Percentiles rank a stretch among this genome's conserved stretches.
phyloP scores from a whole-genome alignment of 1,139 yeast genomes.

The Pichia kudriavzevii region DNA sequence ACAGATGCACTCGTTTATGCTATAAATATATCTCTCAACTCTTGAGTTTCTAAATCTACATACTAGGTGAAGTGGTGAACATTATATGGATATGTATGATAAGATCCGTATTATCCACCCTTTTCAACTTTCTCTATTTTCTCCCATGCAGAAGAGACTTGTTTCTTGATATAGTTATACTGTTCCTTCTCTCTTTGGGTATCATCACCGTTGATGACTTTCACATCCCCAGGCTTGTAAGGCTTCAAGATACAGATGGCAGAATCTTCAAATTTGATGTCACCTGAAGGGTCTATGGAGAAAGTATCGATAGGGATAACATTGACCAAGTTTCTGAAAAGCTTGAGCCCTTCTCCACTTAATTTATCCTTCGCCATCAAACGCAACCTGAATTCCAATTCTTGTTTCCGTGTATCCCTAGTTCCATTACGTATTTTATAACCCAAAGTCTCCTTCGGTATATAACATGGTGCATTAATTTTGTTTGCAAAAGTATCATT shows the following conservation, averaged over 20 bases:
- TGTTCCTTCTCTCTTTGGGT: constrained; percentile 24
- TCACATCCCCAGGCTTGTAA: constrained; percentile 35
- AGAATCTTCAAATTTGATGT: constrained; percentile 42
- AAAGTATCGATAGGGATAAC: constrained; percentile 40
- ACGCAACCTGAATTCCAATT: constrained; percentile 18
- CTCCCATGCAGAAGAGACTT: constrained; percentile 51
- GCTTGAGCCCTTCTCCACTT: constrained; percentile 38
- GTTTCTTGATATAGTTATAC: constrained; percentile 38
- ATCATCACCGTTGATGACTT: constrained; percentile 22
- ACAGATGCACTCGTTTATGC: too few relatives aligned
- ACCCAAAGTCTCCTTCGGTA: constrained; percentile 17
- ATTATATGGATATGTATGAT: too few relatives aligned
- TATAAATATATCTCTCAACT: too few relatives aligned
- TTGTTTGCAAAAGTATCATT: constrained; percentile 20
- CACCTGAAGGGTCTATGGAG: constrained; percentile 35
- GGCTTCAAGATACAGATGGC: constrained; percentile 46
- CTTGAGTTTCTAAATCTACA: too few relatives aligned
- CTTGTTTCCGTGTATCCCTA: constrained; percentile 15
- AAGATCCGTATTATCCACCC: constrained; percentile 65
- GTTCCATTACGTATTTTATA: constrained; percentile 17
- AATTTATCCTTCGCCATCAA: constrained; percentile 23
- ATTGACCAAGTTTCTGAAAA: constrained; percentile 43
- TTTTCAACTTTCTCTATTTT: constrained; percentile 43
- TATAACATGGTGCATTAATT: constrained; percentile 17
- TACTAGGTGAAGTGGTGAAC: too few relatives aligned